These are phyloP conservation scores for Laguncularia racemosa DNA, from an alignment of 345 rosid species.

Conservation along the genomic window DNA sequence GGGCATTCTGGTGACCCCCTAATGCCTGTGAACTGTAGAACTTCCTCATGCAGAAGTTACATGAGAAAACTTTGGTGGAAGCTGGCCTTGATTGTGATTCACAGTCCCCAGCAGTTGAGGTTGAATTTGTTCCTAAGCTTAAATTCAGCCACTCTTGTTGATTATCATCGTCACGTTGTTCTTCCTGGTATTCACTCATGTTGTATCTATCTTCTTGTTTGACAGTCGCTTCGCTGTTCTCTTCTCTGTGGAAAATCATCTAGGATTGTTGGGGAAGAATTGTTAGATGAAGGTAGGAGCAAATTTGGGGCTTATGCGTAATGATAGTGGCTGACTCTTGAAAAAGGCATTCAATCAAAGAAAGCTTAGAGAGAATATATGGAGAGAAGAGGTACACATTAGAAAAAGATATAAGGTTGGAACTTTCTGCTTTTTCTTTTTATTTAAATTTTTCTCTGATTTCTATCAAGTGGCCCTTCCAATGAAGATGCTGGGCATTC, in stretches of 20 bases:
- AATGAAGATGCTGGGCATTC: conserved; percentile 32
- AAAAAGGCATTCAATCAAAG: conserved; percentile 22
- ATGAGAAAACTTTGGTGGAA: conserved; percentile 47
- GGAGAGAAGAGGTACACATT: conserved; percentile 19
- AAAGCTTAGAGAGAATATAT: conserved; percentile 18
- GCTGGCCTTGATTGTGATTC: conserved; percentile 26
- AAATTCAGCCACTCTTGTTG: conserved; percentile 58
- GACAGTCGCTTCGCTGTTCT: conserved; percentile 16
- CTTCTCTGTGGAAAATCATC: conserved; percentile 40
- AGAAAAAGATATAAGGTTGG: conserved; percentile 9
- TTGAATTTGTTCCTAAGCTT: conserved; percentile 38
- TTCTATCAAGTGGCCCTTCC: conserved; percentile 30
- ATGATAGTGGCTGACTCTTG: conserved; percentile 17
- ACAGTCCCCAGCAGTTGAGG: conserved; percentile 30
- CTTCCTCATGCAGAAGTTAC: conserved; percentile 71
- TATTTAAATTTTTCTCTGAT: conserved; percentile 10
- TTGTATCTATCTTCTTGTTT: conserved; percentile 11
- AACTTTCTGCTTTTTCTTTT: conserved; percentile 4
- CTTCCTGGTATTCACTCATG: conserved; percentile 15
- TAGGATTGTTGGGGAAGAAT: not conserved
- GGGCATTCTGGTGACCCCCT: conserved; percentile 84
- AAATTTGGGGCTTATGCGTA: conserved; percentile 4
- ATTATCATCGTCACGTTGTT: conserved; percentile 16
- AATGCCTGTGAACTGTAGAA: conserved; percentile 72
- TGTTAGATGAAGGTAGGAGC: conserved; percentile 7